Evolutionary conservation across 176 grass and related monocot genomes (phyloP).

Genomic region (Carex myosuroides): DNA sequence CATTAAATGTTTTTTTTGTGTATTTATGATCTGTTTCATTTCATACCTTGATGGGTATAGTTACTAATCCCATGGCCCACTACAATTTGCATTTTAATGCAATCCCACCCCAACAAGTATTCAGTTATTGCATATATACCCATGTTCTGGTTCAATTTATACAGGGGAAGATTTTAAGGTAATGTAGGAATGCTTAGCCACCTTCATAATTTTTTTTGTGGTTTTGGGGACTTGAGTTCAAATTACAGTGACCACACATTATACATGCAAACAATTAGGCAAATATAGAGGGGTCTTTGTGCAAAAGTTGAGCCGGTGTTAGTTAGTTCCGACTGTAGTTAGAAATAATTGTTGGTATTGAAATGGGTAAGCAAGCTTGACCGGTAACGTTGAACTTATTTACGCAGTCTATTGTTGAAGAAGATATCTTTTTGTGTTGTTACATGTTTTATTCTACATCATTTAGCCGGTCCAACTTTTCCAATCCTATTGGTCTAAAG

Average conservation of each 20-base stretch:
- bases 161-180: too few species aligned
- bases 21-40: neutral
- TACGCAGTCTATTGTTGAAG: neutral
- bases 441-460: neutral
- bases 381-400: neutral
- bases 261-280: neutral
- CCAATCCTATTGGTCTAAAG: neutral
- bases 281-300: neutral
- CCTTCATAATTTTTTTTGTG: too few species aligned
- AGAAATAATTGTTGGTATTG: neutral
- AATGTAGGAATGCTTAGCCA: too few species aligned
- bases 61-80: neutral
- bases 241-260: too few species aligned
- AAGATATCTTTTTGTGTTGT: constrained; percentile 1
- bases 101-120: neutral
- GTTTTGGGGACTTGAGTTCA: too few species aligned
- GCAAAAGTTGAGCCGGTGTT: neutral
- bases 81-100: neutral
- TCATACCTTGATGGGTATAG: neutral
- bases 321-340: neutral
- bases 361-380: neutral
- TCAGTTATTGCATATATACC: neutral
- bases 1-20: neutral
- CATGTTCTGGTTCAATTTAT: too few species aligned
- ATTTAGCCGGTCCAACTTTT: neutral